These are phyloP conservation scores for Paxillus rubicundulus DNA, from an alignment of 768 basidiomycete species.

Conservation along the genomic window DNA sequence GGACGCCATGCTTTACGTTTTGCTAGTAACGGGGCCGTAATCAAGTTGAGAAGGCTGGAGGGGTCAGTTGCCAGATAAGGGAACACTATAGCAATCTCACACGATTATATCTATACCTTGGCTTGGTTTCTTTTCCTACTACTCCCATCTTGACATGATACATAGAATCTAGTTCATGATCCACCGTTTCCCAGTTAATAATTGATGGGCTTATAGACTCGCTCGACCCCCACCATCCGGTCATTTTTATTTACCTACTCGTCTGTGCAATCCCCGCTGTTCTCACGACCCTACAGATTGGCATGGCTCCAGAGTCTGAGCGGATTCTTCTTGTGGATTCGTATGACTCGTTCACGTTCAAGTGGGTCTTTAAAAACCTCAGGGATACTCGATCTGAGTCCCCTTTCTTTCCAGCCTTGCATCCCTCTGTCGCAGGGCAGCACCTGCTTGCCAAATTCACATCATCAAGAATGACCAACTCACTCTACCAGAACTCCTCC, in stretches of 20 bases:
- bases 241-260: neutral
- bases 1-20: slow-evolving; percentile 13
- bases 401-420: slow-evolving; percentile 52
- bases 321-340: slow-evolving; percentile 75
- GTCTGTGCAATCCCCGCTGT: neutral
- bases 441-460: slow-evolving; percentile 58
- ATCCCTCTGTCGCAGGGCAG: slow-evolving; percentile 60
- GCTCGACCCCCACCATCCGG: neutral
- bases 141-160: neutral
- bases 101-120: neutral
- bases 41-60: neutral
- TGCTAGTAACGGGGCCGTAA: no score
- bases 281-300: neutral
- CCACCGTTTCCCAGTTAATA: neutral
- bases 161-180: neutral
- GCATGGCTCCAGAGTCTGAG: slow-evolving; percentile 34
- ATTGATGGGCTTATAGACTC: neutral
- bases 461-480: slow-evolving; percentile 74
- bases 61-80: neutral
- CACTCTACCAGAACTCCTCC: slow-evolving; percentile 46
- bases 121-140: neutral
- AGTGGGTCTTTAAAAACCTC: slow-evolving; percentile 46
- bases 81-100: neutral
- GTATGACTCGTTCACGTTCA: slow-evolving; percentile 87
- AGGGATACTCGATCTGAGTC: neutral